Percentiles rank a stretch among this genome's conserved stretches.
These are phyloP conservation scores for Metschnikowia drakensbergensis DNA, from an alignment of 805 yeast species.

Conservation along the genomic window DNA sequence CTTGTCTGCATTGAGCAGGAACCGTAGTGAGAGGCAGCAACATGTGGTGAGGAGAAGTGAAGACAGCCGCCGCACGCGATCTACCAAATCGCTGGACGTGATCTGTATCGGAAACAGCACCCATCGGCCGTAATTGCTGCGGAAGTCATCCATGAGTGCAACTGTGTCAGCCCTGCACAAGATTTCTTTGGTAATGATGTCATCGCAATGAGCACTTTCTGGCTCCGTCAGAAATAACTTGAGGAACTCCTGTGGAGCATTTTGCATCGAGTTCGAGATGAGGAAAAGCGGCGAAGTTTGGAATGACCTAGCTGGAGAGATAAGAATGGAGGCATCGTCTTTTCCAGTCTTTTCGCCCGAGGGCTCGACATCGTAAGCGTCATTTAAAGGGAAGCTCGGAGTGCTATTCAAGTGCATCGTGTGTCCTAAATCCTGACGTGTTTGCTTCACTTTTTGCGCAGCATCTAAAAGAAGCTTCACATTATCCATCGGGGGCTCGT, in stretches of 20 bases:
- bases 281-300: constrained; percentile 44
- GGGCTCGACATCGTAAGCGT: not conserved
- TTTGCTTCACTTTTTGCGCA: constrained; percentile 23
- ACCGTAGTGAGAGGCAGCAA: constrained; percentile 60
- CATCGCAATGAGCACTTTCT: constrained; percentile 22
- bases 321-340: constrained; percentile 16
- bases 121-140: constrained; percentile 74
- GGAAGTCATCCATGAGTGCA: constrained; percentile 51
- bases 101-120: constrained; percentile 59
- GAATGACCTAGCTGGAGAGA: constrained; percentile 36
- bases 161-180: constrained; percentile 47
- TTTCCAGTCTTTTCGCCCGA: not conserved
- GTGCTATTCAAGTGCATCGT: not conserved
- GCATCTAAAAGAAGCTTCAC: constrained; percentile 26
- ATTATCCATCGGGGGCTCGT: constrained; percentile 16
- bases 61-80: constrained; percentile 46
- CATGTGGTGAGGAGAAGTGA: constrained; percentile 65
- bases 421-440: not conserved
- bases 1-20: constrained; percentile 29
- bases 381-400: not conserved
- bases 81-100: constrained; percentile 47
- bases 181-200: constrained; percentile 49
- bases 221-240: constrained; percentile 22
- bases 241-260: constrained; percentile 34
- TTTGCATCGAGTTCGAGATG: constrained; percentile 29